Conservation (phyloP, 805 yeast species). For the Candida endomychidarum region DNA sequence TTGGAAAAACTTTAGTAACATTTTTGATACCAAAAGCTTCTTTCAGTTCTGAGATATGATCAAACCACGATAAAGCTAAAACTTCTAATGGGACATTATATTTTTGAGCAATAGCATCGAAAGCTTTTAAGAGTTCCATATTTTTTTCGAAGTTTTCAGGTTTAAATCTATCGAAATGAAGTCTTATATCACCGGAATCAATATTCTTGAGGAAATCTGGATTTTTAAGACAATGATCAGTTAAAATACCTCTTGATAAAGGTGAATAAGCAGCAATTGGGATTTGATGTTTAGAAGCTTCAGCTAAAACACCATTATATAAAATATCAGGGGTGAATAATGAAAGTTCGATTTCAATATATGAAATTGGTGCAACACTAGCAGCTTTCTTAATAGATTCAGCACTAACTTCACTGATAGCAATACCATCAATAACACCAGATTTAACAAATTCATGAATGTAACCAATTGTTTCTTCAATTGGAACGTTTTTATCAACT, state of each 20-base stretch:
- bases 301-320: conserved; percentile 61
- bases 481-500: conserved; percentile 54
- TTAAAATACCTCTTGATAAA: conserved; percentile 73
- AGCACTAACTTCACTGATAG: conserved; percentile 73
- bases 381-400: conserved; percentile 61
- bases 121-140: conserved; percentile 44
- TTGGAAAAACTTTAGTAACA: conserved; percentile 65
- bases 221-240: conserved; percentile 53
- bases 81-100: conserved; percentile 3
- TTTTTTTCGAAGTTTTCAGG: conserved; percentile 60
- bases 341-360: conserved; percentile 80
- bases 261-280: conserved; percentile 85
- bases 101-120: conserved; percentile 22
- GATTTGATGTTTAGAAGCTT: conserved; percentile 56
- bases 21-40: conserved; percentile 41
- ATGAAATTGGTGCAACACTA: conserved; percentile 55
- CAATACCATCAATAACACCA: conserved; percentile 68
- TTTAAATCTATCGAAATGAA: conserved; percentile 44
- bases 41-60: conserved; percentile 68
- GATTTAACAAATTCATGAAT: conserved; percentile 58
- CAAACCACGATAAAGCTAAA: conserved; percentile 33
- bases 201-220: conserved; percentile 18
- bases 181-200: conserved; percentile 10
- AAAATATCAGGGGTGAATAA: conserved; percentile 63
- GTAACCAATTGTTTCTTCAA: conserved; percentile 57